Conservation (phyloP, 805 yeast genomes). For the Teunomyces lycoperdinae region DNA sequence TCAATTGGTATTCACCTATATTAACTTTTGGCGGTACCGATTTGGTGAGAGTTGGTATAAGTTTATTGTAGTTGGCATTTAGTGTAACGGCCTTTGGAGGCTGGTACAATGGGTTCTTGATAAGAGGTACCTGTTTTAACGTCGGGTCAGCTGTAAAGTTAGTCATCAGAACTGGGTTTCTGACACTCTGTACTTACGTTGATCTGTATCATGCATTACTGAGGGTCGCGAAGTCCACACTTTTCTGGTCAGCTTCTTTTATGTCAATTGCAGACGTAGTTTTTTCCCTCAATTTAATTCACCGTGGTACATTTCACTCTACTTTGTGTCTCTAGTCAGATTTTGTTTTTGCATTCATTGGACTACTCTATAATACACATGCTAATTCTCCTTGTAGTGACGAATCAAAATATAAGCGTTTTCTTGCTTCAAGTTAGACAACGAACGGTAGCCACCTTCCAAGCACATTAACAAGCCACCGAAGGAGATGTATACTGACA, state of each 20-base stretch:
- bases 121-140: constrained; percentile 53
- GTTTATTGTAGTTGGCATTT: constrained; percentile 41
- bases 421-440: constrained; percentile 89
- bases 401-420: constrained; percentile 88
- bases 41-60: constrained; percentile 31
- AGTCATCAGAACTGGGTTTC: not conserved
- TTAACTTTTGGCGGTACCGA: constrained; percentile 38
- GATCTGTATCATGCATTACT: constrained; percentile 18
- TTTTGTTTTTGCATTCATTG: not conserved
- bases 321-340: not conserved
- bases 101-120: constrained; percentile 48
- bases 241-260: not conserved
- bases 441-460: constrained; percentile 90
- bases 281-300: not conserved
- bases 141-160: constrained; percentile 41
- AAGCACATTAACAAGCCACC: constrained; percentile 93
- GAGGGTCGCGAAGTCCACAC: too few relatives aligned
- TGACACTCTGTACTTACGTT: constrained; percentile 13
- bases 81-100: constrained; percentile 57
- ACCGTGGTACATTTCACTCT: not conserved
- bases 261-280: not conserved
- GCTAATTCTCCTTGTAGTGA: constrained; percentile 44
- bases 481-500: constrained; percentile 89
- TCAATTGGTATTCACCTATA: constrained; percentile 22
- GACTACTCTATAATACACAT: constrained; percentile 1